Conservation (phyloP, 176 grass and related monocot species). For the Chloris gayana region DNA sequence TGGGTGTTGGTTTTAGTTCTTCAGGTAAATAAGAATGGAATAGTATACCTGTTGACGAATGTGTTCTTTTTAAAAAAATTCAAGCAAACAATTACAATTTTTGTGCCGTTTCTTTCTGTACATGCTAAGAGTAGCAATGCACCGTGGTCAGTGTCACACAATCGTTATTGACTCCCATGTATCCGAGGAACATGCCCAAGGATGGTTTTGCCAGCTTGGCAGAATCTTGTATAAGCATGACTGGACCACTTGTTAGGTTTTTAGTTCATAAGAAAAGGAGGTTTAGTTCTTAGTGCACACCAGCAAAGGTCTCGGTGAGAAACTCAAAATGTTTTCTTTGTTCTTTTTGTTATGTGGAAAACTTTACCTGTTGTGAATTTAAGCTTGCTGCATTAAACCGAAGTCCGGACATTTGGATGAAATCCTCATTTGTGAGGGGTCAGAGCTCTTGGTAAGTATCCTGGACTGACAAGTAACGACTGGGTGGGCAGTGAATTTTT, state of each 20-base stretch:
- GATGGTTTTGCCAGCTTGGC: conserved; percentile 10
- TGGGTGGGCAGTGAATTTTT: neutral
- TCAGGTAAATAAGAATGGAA: neutral
- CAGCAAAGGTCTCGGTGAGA: conserved; percentile 5
- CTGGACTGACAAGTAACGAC: neutral
- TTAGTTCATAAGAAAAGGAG: no score
- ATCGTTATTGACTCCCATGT: conserved; percentile 6
- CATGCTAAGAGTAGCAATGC: neutral
- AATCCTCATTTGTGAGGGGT: neutral
- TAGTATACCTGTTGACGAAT: neutral
- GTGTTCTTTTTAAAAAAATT: neutral
- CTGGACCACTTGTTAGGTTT: conserved; percentile 7
- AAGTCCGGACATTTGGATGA: neutral
- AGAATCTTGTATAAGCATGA: conserved; percentile 10
- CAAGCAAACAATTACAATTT: neutral
- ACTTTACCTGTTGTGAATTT: conserved; percentile 5
- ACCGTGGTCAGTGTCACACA: neutral
- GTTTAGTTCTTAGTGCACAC: neutral
- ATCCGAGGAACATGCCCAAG: conserved; percentile 20
- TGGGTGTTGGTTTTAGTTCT: neutral
- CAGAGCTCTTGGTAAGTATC: neutral
- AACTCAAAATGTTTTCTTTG: conserved; percentile 19
- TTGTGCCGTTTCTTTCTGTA: neutral
- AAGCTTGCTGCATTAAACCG: conserved; percentile 15
- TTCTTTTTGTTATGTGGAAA: conserved; percentile 16